Evolutionary conservation across 148 eudicot species (phyloP).

Genomic region (Chenopodium suecicum): DNA sequence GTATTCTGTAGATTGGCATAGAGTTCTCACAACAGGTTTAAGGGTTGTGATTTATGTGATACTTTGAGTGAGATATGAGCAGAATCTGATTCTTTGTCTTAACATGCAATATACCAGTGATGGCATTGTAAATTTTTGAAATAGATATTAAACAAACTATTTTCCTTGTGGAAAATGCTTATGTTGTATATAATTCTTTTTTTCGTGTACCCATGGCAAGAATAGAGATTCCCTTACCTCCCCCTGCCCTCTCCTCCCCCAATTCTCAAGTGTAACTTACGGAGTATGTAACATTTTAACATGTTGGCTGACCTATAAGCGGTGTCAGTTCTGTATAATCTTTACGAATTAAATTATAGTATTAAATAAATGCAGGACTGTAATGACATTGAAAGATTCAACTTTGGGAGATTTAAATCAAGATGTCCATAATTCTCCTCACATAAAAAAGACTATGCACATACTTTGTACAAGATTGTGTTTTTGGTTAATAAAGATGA

Average conservation of each 20-base stretch:
- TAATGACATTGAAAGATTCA: not conserved
- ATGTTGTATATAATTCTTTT: not conserved
- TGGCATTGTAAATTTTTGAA: slow-evolving; percentile 8
- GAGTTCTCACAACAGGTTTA: slow-evolving; percentile 13
- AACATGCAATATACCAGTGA: slow-evolving; percentile 13
- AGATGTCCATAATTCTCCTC: no score
- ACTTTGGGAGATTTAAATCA: not conserved
- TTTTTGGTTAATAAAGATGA: not conserved
- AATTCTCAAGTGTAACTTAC: no score
- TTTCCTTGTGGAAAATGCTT: not conserved
- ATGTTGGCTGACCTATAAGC: no score
- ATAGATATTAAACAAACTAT: not conserved
- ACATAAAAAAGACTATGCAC: no score
- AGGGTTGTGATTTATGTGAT: slow-evolving; percentile 18
- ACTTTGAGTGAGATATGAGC: slow-evolving; percentile 14
- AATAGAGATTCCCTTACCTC: not conserved
- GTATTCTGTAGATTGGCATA: not conserved
- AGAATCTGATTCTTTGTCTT: slow-evolving; percentile 4
- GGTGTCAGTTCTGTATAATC: no score
- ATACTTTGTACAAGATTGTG: no score
- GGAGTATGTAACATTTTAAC: no score
- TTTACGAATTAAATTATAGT: no score
- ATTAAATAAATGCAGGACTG: no score
- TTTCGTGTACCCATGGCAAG: not conserved
- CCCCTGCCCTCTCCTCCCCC: not conserved